A percentile compares a stretch with the other conserved stretches of the same genome.
These are phyloP conservation scores for Fusarium foetens DNA, from an alignment of 2,329 filamentous ascomycete genomes.

Conservation along the genomic window DNA sequence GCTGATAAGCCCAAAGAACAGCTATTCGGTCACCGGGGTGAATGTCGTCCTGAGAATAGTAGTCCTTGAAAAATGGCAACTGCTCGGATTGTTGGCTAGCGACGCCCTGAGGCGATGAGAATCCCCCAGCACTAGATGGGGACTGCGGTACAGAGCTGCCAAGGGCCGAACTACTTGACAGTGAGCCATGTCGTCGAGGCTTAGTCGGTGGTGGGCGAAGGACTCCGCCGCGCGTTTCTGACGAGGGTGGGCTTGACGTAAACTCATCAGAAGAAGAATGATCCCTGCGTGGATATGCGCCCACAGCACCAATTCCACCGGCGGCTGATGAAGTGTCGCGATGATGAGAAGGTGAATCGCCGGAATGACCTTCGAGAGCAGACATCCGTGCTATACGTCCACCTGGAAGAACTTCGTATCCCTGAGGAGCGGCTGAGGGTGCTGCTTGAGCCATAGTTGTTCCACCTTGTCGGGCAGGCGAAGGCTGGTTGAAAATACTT, in stretches of 20 bases:
- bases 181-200: constrained; percentile 81
- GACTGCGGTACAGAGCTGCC: constrained; percentile 77
- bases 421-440: constrained; percentile 53
- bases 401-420: constrained; percentile 81
- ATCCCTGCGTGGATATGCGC: constrained; percentile 61
- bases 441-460: constrained; percentile 52
- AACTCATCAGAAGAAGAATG: constrained; percentile 79
- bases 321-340: constrained; percentile 53
- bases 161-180: constrained; percentile 85
- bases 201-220: constrained; percentile 67
- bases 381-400: constrained; percentile 96
- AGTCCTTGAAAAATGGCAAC: constrained; percentile 96
- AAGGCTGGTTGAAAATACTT: constrained; percentile 90
- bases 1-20: constrained; percentile 96
- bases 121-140: constrained; percentile 75
- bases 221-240: constrained; percentile 66
- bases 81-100: constrained; percentile 95
- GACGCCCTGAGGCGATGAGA: constrained; percentile 86
- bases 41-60: constrained; percentile 97
- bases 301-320: constrained; percentile 55
- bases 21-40: constrained; percentile 90
- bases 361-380: constrained; percentile 81
- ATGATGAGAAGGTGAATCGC: constrained; percentile 67
- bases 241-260: constrained; percentile 73
- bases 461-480: constrained; percentile 69